Conservation (phyloP, 176 grass and related monocot genomes). For the Oryza rufipogon region DNA sequence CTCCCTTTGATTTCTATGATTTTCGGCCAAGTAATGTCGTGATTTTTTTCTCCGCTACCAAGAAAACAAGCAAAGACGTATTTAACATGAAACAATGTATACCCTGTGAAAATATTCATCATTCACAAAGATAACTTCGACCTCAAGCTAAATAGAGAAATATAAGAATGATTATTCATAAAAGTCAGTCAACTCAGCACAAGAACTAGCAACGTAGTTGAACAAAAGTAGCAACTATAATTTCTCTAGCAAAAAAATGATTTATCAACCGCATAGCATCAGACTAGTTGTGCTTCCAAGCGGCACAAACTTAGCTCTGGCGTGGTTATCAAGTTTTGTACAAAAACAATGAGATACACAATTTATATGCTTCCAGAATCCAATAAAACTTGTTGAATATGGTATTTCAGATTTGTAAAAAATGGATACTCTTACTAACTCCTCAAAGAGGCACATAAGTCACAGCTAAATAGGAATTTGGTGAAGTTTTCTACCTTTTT, state of each 20-base stretch:
- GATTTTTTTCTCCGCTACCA: slow-evolving; percentile 45
- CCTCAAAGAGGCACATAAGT: background rate
- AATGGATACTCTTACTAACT: background rate
- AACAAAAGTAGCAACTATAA: background rate
- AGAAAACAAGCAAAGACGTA: slow-evolving; percentile 29
- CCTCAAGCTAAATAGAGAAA: background rate
- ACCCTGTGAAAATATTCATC: background rate
- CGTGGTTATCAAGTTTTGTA: background rate
- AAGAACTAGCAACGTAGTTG: too few species aligned
- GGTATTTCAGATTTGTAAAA: background rate
- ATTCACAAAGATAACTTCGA: background rate
- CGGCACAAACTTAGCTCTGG: slow-evolving; percentile 5
- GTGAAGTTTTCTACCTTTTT: background rate
- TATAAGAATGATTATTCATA: slow-evolving; percentile 2
- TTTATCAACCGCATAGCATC: background rate
- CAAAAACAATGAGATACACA: background rate
- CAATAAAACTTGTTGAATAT: background rate
- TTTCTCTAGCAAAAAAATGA: slow-evolving; percentile 1
- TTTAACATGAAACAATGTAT: slow-evolving; percentile 2
- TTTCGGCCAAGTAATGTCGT: slow-evolving; percentile 33
- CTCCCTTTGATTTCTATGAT: slow-evolving; percentile 51
- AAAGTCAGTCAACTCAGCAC: background rate
- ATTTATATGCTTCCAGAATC: background rate
- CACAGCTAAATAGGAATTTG: background rate
- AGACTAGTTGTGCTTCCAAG: background rate